Percentiles rank a stretch among this genome's conserved stretches.
phyloP scores from a whole-genome alignment of 345 rosid genomes.

The Brassica incana region DNA sequence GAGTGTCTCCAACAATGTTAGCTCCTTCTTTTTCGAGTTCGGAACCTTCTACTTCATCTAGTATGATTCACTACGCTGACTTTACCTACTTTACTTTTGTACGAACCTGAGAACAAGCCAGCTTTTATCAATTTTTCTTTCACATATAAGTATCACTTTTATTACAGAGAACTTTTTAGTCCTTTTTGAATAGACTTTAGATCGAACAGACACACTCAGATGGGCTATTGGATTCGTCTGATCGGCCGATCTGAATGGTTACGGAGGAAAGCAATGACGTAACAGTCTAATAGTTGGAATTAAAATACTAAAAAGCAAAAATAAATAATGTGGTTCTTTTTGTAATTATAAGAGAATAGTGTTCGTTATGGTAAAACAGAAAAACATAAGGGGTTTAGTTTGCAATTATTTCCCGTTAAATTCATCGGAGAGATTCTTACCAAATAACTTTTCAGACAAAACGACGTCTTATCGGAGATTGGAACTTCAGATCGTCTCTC shows the following conservation, averaged over 20 bases:
- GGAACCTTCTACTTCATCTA: neutral
- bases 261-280: constrained; percentile 9
- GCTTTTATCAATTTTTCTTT: neutral
- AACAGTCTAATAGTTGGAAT: neutral
- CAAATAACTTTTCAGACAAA: constrained; percentile 15
- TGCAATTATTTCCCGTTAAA: neutral
- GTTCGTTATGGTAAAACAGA: neutral
- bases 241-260: neutral
- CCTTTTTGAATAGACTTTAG: neutral
- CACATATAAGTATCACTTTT: neutral
- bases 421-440: neutral
- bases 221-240: neutral
- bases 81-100: constrained; percentile 4
- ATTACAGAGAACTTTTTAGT: neutral
- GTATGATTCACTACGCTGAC: neutral
- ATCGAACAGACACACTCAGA: neutral
- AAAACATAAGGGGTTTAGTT: neutral
- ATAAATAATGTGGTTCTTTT: neutral
- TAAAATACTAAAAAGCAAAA: neutral
- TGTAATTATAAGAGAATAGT: neutral
- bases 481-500: constrained; percentile 40
- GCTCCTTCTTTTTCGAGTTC: neutral
- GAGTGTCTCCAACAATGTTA: no score
- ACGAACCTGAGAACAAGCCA: neutral
- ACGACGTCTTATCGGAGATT: constrained; percentile 39